A percentile compares a stretch with the other conserved stretches of the same genome.
Conservation (phyloP, 2,329 filamentous ascomycete genomes). For the Pseudogymnoascus sp. region DNA sequence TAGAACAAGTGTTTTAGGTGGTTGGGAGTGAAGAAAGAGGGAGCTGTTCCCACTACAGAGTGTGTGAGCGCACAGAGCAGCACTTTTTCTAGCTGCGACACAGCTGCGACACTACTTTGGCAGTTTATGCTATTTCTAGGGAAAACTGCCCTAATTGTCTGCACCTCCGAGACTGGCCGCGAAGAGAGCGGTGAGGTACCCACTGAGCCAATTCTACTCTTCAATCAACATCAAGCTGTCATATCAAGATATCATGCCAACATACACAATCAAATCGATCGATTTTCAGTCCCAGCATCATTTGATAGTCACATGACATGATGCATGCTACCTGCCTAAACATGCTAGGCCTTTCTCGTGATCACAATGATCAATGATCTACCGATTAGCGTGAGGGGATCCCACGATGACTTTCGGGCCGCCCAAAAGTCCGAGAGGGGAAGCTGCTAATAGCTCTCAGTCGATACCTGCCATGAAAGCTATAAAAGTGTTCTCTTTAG, state of each 20-base stretch:
- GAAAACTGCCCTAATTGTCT: not conserved
- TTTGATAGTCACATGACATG: constrained; percentile 1
- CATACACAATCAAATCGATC: not conserved
- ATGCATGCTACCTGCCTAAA: not conserved
- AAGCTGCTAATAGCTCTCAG: not conserved
- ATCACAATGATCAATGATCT: not conserved
- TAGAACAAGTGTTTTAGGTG: not conserved
- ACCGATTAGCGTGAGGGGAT: not conserved
- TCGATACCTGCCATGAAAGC: not conserved
- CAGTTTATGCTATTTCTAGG: not conserved
- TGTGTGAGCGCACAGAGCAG: not conserved
- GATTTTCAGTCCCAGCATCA: not conserved
- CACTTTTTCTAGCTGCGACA: not conserved
- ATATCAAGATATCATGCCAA: not conserved
- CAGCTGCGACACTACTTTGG: not conserved
- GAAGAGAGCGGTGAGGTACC: not conserved
- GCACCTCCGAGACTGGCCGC: not conserved
- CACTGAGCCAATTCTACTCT: not conserved
- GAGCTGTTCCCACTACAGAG: not conserved
- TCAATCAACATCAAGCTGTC: not conserved
- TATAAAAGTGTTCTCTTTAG: not conserved
- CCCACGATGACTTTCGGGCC: not conserved
- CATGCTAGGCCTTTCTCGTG: not conserved
- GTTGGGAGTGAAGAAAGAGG: not conserved
- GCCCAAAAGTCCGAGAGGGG: not conserved